Evolutionary conservation across 805 yeast species (phyloP).

Genomic region (Metschnikowia matae): DNA sequence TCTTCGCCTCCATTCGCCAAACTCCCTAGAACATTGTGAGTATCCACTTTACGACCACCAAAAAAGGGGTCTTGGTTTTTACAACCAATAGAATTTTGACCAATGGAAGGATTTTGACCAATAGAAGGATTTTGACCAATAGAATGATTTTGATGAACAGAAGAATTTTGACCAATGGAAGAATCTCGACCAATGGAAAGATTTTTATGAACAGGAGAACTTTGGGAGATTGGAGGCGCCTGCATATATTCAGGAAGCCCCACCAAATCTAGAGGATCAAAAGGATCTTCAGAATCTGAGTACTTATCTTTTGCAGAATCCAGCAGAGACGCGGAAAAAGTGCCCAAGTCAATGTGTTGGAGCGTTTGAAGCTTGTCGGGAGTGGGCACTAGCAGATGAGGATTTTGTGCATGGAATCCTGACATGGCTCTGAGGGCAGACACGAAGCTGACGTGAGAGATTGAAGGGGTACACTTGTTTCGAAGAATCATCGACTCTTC

Average conservation of each 20-base stretch:
- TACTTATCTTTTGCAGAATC: conserved; percentile 3
- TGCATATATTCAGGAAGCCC: conserved; percentile 8
- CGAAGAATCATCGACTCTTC: conserved; percentile 8
- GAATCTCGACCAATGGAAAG: too few species aligned
- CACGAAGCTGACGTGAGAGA: background rate
- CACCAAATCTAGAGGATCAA: conserved; percentile 19
- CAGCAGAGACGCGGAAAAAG: conserved; percentile 13
- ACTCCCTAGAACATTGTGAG: too few species aligned
- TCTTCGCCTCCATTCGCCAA: background rate
- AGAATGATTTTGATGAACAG: background rate
- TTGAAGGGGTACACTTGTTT: background rate
- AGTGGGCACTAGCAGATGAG: conserved; percentile 5
- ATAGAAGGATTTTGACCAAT: too few species aligned
- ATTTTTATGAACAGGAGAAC: background rate
- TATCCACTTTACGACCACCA: too few species aligned
- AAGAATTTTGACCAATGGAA: background rate
- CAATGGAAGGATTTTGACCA: too few species aligned
- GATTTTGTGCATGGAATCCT: background rate
- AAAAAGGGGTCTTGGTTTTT: background rate
- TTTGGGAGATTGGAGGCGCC: background rate
- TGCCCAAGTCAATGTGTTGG: conserved; percentile 17
- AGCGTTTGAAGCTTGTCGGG: conserved; percentile 12
- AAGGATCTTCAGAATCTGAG: conserved; percentile 17
- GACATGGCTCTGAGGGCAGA: conserved; percentile 2
- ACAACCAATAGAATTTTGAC: background rate